Percentiles rank a stretch among this genome's conserved stretches.
Evolutionary conservation across 768 basidiomycete species (phyloP).

Genomic region (Auriscalpium orientale): DNA sequence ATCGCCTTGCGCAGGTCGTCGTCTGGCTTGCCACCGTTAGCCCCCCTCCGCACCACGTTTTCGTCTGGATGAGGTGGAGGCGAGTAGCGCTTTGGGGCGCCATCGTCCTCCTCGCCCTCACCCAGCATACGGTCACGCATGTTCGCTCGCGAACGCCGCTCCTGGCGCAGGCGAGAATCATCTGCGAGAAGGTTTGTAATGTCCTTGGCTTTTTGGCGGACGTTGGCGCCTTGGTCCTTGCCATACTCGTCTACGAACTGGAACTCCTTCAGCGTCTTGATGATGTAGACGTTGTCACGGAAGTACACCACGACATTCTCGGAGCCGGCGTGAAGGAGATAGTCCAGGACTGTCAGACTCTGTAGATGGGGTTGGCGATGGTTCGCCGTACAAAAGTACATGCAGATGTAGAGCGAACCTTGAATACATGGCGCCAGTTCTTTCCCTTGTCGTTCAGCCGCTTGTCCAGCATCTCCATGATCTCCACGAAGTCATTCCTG

Average conservation of each 20-base stretch:
- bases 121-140: slow-evolving; percentile 96
- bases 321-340: slow-evolving; percentile 90
- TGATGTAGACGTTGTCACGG: slow-evolving; percentile 91
- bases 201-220: slow-evolving; percentile 95
- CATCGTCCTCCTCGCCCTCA: slow-evolving; percentile 37
- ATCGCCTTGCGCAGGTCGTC: slow-evolving; percentile 83
- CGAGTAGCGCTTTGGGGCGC: slow-evolving; percentile 6
- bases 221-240: slow-evolving; percentile 98
- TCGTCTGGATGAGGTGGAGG: slow-evolving; percentile 16
- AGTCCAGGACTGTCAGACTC: slow-evolving; percentile 92
- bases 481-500: slow-evolving; percentile 94
- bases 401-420: slow-evolving; percentile 38
- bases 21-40: slow-evolving; percentile 47
- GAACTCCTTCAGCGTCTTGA: slow-evolving; percentile 99
- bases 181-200: slow-evolving; percentile 92
- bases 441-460: slow-evolving; percentile 98
- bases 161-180: slow-evolving; percentile 75
- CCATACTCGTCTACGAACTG: slow-evolving; percentile 92
- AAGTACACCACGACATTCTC: slow-evolving; percentile 99
- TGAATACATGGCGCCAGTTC: slow-evolving; percentile 99
- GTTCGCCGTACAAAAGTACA: neutral
- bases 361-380: slow-evolving; percentile 20
- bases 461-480: slow-evolving; percentile 99
- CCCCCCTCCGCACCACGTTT: slow-evolving; percentile 26
- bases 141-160: slow-evolving; percentile 72